Percentiles rank a stretch among this genome's conserved stretches.
Conservation (phyloP, 2,329 filamentous ascomycete genomes). For the Trichoderma sp. region DNA sequence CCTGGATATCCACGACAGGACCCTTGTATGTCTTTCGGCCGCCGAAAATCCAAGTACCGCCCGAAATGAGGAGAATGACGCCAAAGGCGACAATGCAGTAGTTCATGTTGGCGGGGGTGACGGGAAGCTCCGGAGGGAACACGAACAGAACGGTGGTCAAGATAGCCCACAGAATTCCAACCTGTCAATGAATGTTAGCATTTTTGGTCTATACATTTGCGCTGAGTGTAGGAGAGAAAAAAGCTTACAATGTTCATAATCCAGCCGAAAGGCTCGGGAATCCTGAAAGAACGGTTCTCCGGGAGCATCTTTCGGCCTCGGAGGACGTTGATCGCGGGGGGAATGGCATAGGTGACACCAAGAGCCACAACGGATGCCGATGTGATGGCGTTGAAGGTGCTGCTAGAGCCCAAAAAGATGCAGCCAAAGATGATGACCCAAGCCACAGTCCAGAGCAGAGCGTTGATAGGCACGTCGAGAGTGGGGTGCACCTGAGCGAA, state of each 20-base stretch:
- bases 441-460: constrained; percentile 58
- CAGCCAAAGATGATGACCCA: constrained; percentile 67
- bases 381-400: constrained; percentile 71
- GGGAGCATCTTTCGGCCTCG: constrained; percentile 66
- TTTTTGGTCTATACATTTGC: background rate
- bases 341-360: constrained; percentile 72
- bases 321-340: constrained; percentile 65
- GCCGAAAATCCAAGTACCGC: constrained; percentile 46
- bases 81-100: constrained; percentile 50
- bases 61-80: constrained; percentile 45
- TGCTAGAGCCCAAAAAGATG: constrained; percentile 64
- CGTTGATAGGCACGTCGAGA: constrained; percentile 65
- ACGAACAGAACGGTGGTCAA: constrained; percentile 74
- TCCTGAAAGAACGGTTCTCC: constrained; percentile 39
- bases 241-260: constrained; percentile 29
- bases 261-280: constrained; percentile 38
- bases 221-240: background rate
- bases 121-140: constrained; percentile 66
- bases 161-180: constrained; percentile 62
- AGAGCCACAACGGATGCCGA: constrained; percentile 71
- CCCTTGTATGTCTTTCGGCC: constrained; percentile 48
- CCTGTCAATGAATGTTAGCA: constrained; percentile 16
- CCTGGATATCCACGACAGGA: constrained; percentile 21
- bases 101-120: constrained; percentile 67
- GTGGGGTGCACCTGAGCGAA: constrained; percentile 60